Percentiles rank a stretch among this genome's conserved stretches.
These are phyloP conservation scores for Suillus occidentalis DNA, from an alignment of 768 basidiomycete genomes.

Conservation along the genomic window DNA sequence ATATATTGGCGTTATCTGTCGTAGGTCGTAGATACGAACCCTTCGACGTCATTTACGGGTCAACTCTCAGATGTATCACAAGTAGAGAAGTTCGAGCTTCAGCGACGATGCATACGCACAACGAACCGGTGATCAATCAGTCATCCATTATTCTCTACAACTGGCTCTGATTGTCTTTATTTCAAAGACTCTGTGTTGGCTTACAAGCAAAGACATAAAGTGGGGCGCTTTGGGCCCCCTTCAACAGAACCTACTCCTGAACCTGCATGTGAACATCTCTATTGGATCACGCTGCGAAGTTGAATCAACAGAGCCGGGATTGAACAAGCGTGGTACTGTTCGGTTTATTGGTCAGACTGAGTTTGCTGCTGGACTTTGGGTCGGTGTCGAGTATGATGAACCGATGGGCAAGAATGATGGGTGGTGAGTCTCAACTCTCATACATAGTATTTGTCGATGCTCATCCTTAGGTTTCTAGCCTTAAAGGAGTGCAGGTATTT, in stretches of 20 bases:
- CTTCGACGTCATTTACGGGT: slow-evolving; percentile 72
- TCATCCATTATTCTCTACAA: not conserved
- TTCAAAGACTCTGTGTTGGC: slow-evolving; percentile 79
- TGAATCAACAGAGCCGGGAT: slow-evolving; percentile 62
- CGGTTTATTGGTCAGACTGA: slow-evolving; percentile 81
- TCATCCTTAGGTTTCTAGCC: slow-evolving; percentile 44
- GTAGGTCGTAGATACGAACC: slow-evolving; percentile 76
- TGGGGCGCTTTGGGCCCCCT: slow-evolving; percentile 82
- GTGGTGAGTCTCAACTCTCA: slow-evolving; percentile 56
- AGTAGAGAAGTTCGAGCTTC: slow-evolving; percentile 94
- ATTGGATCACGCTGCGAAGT: slow-evolving; percentile 84
- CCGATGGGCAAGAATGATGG: slow-evolving; percentile 96
- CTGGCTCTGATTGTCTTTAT: slow-evolving; percentile 8
- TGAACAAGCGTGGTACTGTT: slow-evolving; percentile 81
- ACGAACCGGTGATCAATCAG: slow-evolving; percentile 58
- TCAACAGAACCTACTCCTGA: slow-evolving; percentile 34
- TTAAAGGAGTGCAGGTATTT: slow-evolving; percentile 89
- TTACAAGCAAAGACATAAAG: slow-evolving; percentile 82
- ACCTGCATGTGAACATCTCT: slow-evolving; percentile 47
- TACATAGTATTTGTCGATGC: not conserved
- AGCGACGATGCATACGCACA: slow-evolving; percentile 78
- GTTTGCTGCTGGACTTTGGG: slow-evolving; percentile 76
- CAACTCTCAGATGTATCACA: slow-evolving; percentile 82
- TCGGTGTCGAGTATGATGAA: slow-evolving; percentile 94
- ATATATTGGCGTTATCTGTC: not conserved